phyloP scores from a whole-genome alignment of 2,329 filamentous ascomycete species.

The Neurospora sp. region DNA sequence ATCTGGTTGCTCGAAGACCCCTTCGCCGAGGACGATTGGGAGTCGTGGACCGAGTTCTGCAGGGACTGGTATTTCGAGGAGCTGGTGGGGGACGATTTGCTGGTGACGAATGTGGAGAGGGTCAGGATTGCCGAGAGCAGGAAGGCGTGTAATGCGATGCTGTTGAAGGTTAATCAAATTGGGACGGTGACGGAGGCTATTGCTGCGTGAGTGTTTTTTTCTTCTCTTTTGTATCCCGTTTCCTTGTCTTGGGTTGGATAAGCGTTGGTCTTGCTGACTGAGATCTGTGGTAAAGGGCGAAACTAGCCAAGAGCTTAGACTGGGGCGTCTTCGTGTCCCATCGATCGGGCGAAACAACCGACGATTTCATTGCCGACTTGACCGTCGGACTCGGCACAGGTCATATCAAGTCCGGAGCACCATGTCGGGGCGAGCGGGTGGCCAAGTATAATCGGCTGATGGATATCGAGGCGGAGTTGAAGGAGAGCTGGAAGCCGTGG shows the following conservation, averaged over 20 bases:
- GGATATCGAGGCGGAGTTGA: constrained; percentile 28
- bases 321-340: constrained; percentile 34
- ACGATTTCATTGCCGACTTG: constrained; percentile 34
- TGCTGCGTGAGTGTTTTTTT: constrained; percentile 21
- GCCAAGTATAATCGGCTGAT: constrained; percentile 34
- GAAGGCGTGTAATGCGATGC: constrained; percentile 29
- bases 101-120: constrained; percentile 28
- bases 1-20: constrained; percentile 6
- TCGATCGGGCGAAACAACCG: constrained; percentile 31
- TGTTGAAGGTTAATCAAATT: constrained; percentile 34
- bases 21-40: constrained; percentile 10
- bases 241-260: background rate
- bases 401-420: constrained; percentile 31
- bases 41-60: constrained; percentile 25
- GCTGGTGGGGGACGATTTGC: constrained; percentile 31
- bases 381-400: constrained; percentile 28
- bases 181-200: constrained; percentile 31
- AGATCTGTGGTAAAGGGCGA: constrained; percentile 15
- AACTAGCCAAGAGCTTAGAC: constrained; percentile 22
- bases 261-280: background rate
- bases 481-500: constrained; percentile 12
- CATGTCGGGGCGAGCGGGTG: constrained; percentile 30
- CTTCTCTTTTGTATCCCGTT: background rate
- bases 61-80: constrained; percentile 22
- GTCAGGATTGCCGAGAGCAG: constrained; percentile 26